Conservation (phyloP, 1,139 yeast species). For the Geotrichum aggregatum region DNA sequence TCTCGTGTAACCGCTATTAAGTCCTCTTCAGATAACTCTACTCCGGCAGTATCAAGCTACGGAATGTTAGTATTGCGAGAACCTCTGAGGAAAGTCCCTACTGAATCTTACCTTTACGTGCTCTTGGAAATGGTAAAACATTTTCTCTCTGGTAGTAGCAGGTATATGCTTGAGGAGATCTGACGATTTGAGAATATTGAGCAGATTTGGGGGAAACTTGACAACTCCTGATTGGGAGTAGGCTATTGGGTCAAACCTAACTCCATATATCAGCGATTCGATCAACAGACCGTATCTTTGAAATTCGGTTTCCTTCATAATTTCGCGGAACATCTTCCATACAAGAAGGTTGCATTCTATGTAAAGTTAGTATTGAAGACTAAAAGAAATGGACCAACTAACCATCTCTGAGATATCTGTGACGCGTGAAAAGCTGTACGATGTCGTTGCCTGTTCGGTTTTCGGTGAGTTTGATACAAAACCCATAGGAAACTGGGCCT, state of each 20-base stretch:
- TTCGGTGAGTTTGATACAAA: constrained; percentile 42
- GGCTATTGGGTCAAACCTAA: constrained; percentile 26
- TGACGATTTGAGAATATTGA: constrained; percentile 3
- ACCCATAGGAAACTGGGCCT: constrained; percentile 65
- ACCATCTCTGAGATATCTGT: constrained; percentile 28
- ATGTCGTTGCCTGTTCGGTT: constrained; percentile 17
- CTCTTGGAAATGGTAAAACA: constrained; percentile 6
- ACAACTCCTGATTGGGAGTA: constrained; percentile 14
- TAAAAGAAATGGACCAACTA: constrained; percentile 14
- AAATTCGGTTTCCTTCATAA: constrained; percentile 37
- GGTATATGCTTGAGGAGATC: constrained; percentile 10
- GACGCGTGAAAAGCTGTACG: constrained; percentile 24
- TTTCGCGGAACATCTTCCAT: constrained; percentile 22
- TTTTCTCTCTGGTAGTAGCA: not conserved
- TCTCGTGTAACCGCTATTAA: constrained; percentile 22
- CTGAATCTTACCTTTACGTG: constrained; percentile 6
- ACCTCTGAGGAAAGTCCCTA: not conserved
- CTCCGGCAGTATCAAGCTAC: constrained; percentile 1
- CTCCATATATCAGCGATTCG: constrained; percentile 10
- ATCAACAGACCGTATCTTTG: constrained; percentile 15
- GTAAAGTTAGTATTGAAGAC: not conserved
- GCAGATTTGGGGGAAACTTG: constrained; percentile 3
- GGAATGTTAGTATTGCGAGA: not conserved
- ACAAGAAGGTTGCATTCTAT: constrained; percentile 11
- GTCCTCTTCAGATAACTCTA: constrained; percentile 15